Evolutionary conservation across 148 eudicot species (phyloP), one percentile per base, ranked within the genome.

Genomic region (Camellia sinensis): DNA sequence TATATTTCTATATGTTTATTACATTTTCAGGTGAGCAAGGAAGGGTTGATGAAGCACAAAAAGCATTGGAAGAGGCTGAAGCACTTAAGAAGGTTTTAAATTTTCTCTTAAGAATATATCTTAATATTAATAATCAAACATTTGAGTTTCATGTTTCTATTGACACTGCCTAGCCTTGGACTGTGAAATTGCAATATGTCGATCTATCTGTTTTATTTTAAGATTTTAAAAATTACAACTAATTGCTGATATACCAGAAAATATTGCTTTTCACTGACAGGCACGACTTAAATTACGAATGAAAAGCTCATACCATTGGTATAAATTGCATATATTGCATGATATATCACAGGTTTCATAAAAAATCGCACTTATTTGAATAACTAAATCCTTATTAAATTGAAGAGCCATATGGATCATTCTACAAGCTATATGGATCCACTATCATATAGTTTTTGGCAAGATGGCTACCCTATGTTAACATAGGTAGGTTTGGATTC

Each of bases 51-150:
- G 99, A 93, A 90, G 97, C 99, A 62, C 94, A 95, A 74, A 95
- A 88, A 84, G 97, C 94, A 48, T 69, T 95, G 85, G 99, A 95
- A 89, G 99, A 95, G 89, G 99, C 99, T 46, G 99, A 95, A 89
- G 99, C 94, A 40, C 90, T 95, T 66, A 93, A 92, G 84, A 95
- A 84, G 99, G 99, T 95, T 45, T 70, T 52, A 12, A 50, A 69
- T 46, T 70, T 70, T 21, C 56, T 70, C 10, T 5, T 70, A 46
- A 18, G 22, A 46, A 8, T 70, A 70, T 45, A 4, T 70, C 2
- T 18, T 70, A 3, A 29, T 68, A 17, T 29, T 29, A 29, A 29
- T 29, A 15, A 4, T 46, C 17, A 46, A 70, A n/a, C 74, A 70
- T 46, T 69, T 44, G 9, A 2, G 37, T 3, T 44, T 69, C 46